Conservation (phyloP, 805 yeast species). For the Starmerella stigmatis region DNA sequence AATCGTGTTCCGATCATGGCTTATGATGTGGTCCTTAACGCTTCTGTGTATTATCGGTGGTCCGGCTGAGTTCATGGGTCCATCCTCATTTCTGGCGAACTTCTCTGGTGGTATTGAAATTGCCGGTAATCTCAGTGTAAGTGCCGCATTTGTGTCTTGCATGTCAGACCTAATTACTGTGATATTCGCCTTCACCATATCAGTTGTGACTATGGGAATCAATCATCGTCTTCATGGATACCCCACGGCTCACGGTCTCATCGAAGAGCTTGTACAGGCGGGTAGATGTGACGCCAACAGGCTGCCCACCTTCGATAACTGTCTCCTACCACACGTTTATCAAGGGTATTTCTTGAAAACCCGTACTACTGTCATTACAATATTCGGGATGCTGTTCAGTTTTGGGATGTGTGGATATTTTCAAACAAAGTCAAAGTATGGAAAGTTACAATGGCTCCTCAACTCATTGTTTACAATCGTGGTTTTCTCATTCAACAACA, state of each 20-base stretch:
- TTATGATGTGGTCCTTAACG: conserved; percentile 23
- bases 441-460: conserved; percentile 24
- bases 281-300: conserved; percentile 24
- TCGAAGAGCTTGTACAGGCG: conserved; percentile 9
- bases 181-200: conserved; percentile 17
- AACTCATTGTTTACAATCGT: conserved; percentile 24
- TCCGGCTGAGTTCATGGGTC: conserved; percentile 25
- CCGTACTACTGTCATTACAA: conserved; percentile 21
- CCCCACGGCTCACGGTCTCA: conserved; percentile 15
- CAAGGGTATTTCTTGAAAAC: conserved; percentile 23
- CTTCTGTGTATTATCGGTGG: conserved; percentile 20
- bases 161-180: conserved; percentile 17
- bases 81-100: conserved; percentile 23
- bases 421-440: conserved; percentile 18
- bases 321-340: conserved; percentile 20
- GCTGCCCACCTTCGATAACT: conserved; percentile 11
- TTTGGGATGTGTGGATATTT: conserved; percentile 19
- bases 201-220: conserved; percentile 25
- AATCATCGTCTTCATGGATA: conserved; percentile 24
- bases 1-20: conserved; percentile 25
- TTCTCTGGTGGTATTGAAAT: conserved; percentile 25
- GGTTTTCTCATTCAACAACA: conserved; percentile 19
- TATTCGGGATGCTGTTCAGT: conserved; percentile 24
- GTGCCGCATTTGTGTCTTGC: conserved; percentile 18
- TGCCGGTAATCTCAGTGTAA: conserved; percentile 25